Percentiles rank a stretch among this genome's conserved stretches.
phyloP scores from a whole-genome alignment of 768 basidiomycete species.

The Pleurotus giganteus region DNA sequence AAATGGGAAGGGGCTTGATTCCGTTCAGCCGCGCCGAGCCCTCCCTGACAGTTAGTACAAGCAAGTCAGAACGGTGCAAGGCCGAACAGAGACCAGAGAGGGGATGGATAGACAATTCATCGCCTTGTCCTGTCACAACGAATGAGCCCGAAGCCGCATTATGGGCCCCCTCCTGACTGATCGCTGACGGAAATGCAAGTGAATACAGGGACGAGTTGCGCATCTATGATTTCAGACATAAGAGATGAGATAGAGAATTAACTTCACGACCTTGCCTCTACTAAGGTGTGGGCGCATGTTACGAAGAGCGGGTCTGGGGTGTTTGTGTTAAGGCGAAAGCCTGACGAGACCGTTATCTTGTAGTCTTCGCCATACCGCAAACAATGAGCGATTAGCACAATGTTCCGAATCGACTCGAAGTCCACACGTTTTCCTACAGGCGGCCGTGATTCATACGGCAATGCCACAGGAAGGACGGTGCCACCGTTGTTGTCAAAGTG shows the following conservation, averaged over 20 bases:
- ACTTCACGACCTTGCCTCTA: constrained; percentile 41
- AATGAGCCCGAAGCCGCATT: constrained; percentile 38
- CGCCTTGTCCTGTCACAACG: constrained; percentile 34
- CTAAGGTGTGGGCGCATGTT: constrained; percentile 63
- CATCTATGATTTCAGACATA: constrained; percentile 9
- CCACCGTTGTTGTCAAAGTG: constrained; percentile 43
- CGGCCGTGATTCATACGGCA: constrained; percentile 55
- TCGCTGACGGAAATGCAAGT: constrained; percentile 25
- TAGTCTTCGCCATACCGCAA: constrained; percentile 31
- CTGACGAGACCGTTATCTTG: constrained; percentile 53
- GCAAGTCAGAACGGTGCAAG: constrained; percentile 57
- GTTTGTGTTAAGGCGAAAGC: constrained; percentile 35
- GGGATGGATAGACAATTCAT: constrained; percentile 31
- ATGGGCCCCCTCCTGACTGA: constrained; percentile 9
- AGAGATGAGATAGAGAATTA: neutral
- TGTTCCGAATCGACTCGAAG: constrained; percentile 23
- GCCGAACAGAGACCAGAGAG: constrained; percentile 49
- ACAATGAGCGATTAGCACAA: constrained; percentile 55
- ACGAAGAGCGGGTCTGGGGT: constrained; percentile 37
- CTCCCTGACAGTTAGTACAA: constrained; percentile 35
- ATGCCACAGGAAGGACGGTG: constrained; percentile 35
- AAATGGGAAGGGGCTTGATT: constrained; percentile 52
- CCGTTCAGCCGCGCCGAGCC: constrained; percentile 20
- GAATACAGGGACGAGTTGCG: constrained; percentile 26
- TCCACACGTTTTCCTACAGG: constrained; percentile 22